Base-by-base conservation (phyloP, 139 green algal genomes). In the Tetraselmis chui region DNA sequence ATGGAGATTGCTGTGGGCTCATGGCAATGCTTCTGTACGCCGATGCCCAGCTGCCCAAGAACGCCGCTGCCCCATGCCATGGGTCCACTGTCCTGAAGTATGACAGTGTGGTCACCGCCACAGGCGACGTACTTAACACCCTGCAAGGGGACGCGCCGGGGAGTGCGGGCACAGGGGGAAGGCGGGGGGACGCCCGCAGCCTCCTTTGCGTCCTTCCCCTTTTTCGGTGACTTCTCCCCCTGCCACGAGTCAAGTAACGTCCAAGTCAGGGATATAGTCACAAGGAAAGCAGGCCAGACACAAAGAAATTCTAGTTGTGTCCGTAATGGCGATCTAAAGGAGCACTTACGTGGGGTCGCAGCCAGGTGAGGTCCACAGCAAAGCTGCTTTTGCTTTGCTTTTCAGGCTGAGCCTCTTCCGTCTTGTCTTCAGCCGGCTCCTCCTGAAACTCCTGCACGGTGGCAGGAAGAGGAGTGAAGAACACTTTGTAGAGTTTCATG, bases 71-170 rank as follows among this genome's bases (percentile, higher is more conserved):
- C 94, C 92, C 92, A 97, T 22, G 79, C 84, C 82, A 88, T 96
- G n/a, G 94, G 90, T 28, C 85, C 85, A 2, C 85, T 86, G 31
- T 93, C 91, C 1, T 89, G 92, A 29, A 93, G 84, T 18, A 90
- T 92, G 18, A 95, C 85, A 0, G 93, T 96, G 92, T 98, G 94
- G 59, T 85, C 75, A 11, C 78, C 58, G 32, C 94, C 94, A 1
- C 88, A 88, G 1, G 90, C 90, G 2, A 97, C 83, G 74, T 76
- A 86, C 32, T 85, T 81, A 59, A 97, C 92, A 0, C 84, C 86
- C 90, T 94, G 88, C 67, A 89, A 75, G 32, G 82, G 84, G 28
- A 90, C 83, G 59, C 83, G 79, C 76, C 82, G 82, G 27, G 84
- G 84, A 1, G 84, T 31, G 1, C 77, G 75, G 74, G 82, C 84